A percentile compares a stretch with the other conserved stretches of the same genome.
These are phyloP conservation scores for Phyllosticta ampelicida DNA, from an alignment of 2,329 filamentous ascomycete genomes.

Conservation along the genomic window DNA sequence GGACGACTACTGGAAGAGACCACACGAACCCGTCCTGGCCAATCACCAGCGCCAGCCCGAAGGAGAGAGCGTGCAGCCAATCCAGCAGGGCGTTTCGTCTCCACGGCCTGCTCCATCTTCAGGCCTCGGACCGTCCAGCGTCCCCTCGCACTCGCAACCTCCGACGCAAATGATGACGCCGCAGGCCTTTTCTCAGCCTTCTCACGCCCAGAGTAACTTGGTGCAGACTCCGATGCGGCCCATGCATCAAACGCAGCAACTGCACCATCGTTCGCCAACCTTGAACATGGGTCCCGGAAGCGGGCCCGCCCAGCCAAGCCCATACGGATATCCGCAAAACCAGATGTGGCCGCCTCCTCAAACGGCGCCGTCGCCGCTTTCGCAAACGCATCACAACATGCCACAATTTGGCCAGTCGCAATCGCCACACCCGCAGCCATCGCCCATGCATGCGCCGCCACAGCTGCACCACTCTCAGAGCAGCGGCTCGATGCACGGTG, in stretches of 20 bases:
- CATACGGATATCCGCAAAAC: conserved; percentile 34
- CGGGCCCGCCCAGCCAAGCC: conserved; percentile 32
- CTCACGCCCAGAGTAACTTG: conserved; percentile 49
- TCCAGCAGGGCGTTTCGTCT: conserved; percentile 36
- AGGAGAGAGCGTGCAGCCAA: conserved; percentile 28
- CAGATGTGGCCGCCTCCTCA: conserved; percentile 41
- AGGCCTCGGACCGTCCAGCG: conserved; percentile 45
- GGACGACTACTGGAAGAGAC: conserved; percentile 69
- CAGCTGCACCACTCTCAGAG: conserved; percentile 36
- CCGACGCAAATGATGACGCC: conserved; percentile 51
- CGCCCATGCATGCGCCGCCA: conserved; percentile 39
- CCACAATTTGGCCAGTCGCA: conserved; percentile 34
- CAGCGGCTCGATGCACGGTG: conserved; percentile 31
- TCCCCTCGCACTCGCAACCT: conserved; percentile 47
- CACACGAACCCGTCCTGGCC: conserved; percentile 64
- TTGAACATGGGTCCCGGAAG: conserved; percentile 31
- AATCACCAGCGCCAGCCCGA: conserved; percentile 31
- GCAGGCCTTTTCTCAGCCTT: conserved; percentile 49
- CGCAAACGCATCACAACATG: conserved; percentile 33
- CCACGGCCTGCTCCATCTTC: conserved; percentile 49
- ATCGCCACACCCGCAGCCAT: conserved; percentile 36
- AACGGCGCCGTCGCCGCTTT: conserved; percentile 38
- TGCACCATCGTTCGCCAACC: conserved; percentile 56
- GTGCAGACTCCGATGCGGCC: conserved; percentile 62
- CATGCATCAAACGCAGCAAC: conserved; percentile 54